These are phyloP conservation scores for Leptomonas seymouri DNA, from an alignment of 208 protist genomes.

Conservation along the genomic window DNA sequence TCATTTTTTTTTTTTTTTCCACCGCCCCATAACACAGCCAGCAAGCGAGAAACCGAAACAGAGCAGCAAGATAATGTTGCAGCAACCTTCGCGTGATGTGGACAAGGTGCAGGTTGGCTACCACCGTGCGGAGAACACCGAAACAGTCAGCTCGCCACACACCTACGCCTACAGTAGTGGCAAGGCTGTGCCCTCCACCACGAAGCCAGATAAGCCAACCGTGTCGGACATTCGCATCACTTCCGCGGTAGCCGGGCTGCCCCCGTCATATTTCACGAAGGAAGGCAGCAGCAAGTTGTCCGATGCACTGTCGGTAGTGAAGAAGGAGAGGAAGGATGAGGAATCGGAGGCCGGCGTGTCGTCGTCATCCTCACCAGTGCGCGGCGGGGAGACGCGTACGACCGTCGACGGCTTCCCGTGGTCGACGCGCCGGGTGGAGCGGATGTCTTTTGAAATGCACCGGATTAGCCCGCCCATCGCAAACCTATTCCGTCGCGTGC, in stretches of 20 bases:
- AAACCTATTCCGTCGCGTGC: conserved; percentile 97
- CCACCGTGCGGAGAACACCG: conserved; percentile 76
- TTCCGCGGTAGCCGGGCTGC: conserved; percentile 68
- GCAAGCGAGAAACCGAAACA: neutral
- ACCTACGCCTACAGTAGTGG: conserved; percentile 62
- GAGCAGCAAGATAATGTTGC: neutral
- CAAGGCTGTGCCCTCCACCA: conserved; percentile 47
- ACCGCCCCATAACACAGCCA: too few relatives aligned
- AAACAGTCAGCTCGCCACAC: conserved; percentile 86
- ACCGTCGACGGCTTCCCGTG: conserved; percentile 43
- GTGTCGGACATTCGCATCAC: conserved; percentile 78
- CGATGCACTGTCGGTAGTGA: neutral
- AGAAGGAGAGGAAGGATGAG: conserved; percentile 39
- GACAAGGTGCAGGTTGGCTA: conserved; percentile 77
- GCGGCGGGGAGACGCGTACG: conserved; percentile 1
- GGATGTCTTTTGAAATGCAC: conserved; percentile 84
- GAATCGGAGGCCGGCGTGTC: conserved; percentile 12
- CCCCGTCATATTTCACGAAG: conserved; percentile 26
- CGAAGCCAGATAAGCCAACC: conserved; percentile 55
- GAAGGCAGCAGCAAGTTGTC: neutral
- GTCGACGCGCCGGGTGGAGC: conserved; percentile 77
- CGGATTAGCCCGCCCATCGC: conserved; percentile 91
- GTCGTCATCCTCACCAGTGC: conserved; percentile 7
- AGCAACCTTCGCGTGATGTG: conserved; percentile 33
- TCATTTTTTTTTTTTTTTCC: too few relatives aligned